A percentile compares a stretch with the other conserved stretches of the same genome.
phyloP scores from a whole-genome alignment of 371 early-diverging fungal species.

The Rhizopus stolonifer region DNA sequence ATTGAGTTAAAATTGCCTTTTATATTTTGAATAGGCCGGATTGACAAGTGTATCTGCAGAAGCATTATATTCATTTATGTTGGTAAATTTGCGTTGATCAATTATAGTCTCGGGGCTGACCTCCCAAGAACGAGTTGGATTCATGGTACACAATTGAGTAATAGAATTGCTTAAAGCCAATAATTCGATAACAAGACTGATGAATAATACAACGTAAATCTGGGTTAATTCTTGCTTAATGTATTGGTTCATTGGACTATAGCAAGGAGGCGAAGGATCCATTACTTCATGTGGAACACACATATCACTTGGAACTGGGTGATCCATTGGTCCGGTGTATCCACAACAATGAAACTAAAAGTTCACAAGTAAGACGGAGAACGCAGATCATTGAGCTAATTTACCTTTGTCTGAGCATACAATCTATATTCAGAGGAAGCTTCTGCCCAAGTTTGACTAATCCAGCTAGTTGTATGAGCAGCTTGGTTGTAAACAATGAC shows the following conservation, averaged over 20 bases:
- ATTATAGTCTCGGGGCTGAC: constrained; percentile 7
- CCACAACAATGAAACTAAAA: constrained; percentile 40
- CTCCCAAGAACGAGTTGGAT: constrained; percentile 6
- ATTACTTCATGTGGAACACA: constrained; percentile 25
- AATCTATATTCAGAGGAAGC: constrained; percentile 27
- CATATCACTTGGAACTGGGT: constrained; percentile 22
- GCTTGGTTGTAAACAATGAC: constrained; percentile 41
- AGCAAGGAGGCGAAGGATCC: constrained; percentile 31
- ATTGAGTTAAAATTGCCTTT: constrained; percentile 6
- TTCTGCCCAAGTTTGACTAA: constrained; percentile 31
- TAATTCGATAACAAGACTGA: constrained; percentile 32
- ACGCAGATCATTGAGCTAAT: background rate
- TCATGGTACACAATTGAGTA: constrained; percentile 30
- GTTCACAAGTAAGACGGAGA: background rate
- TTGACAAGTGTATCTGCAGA: constrained; percentile 16
- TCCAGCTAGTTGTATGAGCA: constrained; percentile 34
- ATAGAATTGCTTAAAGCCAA: constrained; percentile 38
- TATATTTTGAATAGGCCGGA: constrained; percentile 9
- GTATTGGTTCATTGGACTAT: constrained; percentile 23
- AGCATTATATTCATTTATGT: constrained; percentile 6
- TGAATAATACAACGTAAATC: constrained; percentile 36
- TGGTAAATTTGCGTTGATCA: constrained; percentile 6
- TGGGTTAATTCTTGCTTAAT: constrained; percentile 23
- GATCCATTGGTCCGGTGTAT: constrained; percentile 30
- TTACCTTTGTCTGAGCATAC: constrained; percentile 39